Base-by-base conservation (phyloP, 2,329 filamentous ascomycete species). In the Trichophaea hybrida region DNA sequence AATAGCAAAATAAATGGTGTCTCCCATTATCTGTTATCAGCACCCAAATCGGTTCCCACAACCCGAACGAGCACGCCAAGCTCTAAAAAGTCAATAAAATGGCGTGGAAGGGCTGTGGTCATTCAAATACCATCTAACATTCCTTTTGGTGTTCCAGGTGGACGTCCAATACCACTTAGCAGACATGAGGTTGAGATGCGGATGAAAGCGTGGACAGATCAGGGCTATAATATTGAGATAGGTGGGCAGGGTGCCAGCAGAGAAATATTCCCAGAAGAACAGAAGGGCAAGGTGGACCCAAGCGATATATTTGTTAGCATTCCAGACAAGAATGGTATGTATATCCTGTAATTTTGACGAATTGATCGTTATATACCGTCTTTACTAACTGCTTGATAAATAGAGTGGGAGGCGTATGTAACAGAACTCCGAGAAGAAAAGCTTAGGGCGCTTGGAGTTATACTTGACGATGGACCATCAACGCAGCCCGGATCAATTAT, bases 381-480 rank as follows among this genome's bases (percentile, higher is more conserved):
- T 10, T 34, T 35, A 38, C 53, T 44, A 6, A 46, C 35, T n/a
- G 44, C 24, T 24, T 12, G 48, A 31, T 55, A 37, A 5, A 74
- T 70, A 44, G 78, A 80, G 68, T 87, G 84, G 84, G 85, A 88
- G 69, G 77, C 82, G 32, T 95, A 97, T 71, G 85, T 90, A 60
- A 80, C 85, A 58, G 84, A 85, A 66, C 75, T 97, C 38, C 83
- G 87, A 66, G 93, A 98, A 74, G 88, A 91, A 62, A 98, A 96
- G 74, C 77, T 98, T 56, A 83, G 89, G 62, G 90, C 91, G 55
- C 78, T 98, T 58, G 93, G 93, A 65, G 93, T 97, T 10, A 89
- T 82, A 15, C 78, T 87, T 62, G 86, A 83, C 38, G 82, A 85
- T 53, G 84, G 88, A 5, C 87, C 93, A 55, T 80, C 82, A 8